Evolutionary conservation across 1,284 basidiomycete genomes (phyloP).

Genomic region (Crucibulum cyathiforme): DNA sequence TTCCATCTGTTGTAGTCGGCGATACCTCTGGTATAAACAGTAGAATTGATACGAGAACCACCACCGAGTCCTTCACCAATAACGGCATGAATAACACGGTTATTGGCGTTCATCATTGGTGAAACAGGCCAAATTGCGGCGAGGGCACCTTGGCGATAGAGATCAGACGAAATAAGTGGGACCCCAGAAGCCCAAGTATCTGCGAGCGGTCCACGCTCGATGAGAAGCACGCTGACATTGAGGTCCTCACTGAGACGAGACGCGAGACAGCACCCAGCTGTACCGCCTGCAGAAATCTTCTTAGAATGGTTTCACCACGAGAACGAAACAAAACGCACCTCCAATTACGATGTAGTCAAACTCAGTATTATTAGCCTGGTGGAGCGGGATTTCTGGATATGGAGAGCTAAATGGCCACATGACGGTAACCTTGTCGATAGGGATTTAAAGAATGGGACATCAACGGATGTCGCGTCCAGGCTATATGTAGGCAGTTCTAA

Average conservation of each 20-base stretch:
- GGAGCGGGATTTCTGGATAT: no score
- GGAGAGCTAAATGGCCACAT: no score
- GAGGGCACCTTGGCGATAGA: slow-evolving; percentile 19
- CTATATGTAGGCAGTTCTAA: no score
- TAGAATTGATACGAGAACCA: slow-evolving; percentile 42
- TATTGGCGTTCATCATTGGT: slow-evolving; percentile 7
- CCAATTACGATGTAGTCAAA: no score
- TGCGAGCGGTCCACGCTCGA: slow-evolving; percentile 35
- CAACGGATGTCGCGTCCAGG: no score
- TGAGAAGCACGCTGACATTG: slow-evolving; percentile 30
- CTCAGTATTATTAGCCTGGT: no score
- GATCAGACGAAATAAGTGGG: slow-evolving; percentile 34
- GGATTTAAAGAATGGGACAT: no score
- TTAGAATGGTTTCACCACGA: no score
- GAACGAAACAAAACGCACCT: no score
- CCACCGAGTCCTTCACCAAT: slow-evolving; percentile 47
- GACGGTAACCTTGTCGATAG: no score
- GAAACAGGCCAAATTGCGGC: slow-evolving; percentile 4
- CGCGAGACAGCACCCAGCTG: slow-evolving; percentile 40
- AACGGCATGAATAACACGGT: slow-evolving; percentile 20
- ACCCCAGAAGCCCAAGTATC: slow-evolving; percentile 27
- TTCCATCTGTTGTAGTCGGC: slow-evolving; percentile 38
- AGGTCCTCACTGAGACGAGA: slow-evolving; percentile 39
- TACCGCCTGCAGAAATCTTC: slow-evolving; percentile 24
- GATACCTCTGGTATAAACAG: slow-evolving; percentile 36